Evolutionary conservation across 495 filamentous ascomycete species (phyloP).

Genomic region (Parathielavia hyrcaniae): DNA sequence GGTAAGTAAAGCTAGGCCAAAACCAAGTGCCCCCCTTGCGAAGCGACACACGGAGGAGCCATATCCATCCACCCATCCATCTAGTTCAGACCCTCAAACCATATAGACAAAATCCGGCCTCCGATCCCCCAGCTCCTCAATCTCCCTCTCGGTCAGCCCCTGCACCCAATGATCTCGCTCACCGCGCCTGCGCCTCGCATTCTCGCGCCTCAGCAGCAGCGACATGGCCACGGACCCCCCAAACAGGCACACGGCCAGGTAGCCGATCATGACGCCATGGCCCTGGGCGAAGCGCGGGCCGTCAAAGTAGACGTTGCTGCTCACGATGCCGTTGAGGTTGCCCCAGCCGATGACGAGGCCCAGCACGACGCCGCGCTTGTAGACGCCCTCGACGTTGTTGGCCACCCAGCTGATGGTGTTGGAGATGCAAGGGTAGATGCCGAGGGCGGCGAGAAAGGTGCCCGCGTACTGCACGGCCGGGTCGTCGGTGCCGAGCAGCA

Average conservation of each 20-base stretch:
- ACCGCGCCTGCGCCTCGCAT: slow-evolving; percentile 53
- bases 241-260: slow-evolving; percentile 45
- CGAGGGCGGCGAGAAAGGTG: slow-evolving; percentile 77
- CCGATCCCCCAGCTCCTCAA: slow-evolving; percentile 61
- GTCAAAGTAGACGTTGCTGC: slow-evolving; percentile 59
- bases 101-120: slow-evolving; percentile 78
- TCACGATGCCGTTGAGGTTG: slow-evolving; percentile 83
- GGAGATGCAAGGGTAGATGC: slow-evolving; percentile 88
- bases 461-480: slow-evolving; percentile 71
- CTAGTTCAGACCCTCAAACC: too few relatives aligned
- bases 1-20: too few relatives aligned
- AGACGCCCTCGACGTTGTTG: slow-evolving; percentile 89
- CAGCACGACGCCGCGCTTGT: slow-evolving; percentile 81
- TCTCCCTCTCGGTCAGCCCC: slow-evolving; percentile 53
- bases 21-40: too few relatives aligned
- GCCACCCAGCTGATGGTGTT: slow-evolving; percentile 85
- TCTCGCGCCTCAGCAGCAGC: slow-evolving; percentile 58
- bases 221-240: slow-evolving; percentile 58
- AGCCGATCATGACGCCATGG: slow-evolving; percentile 44
- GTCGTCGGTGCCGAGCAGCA: slow-evolving; percentile 59
- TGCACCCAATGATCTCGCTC: slow-evolving; percentile 63
- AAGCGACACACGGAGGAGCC: too few relatives aligned
- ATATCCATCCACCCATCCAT: too few relatives aligned
- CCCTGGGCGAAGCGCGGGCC: slow-evolving; percentile 43
- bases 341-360: slow-evolving; percentile 92